Conservation (phyloP, 2,329 filamentous ascomycete genomes). For the Lachnellula occidentalis region DNA sequence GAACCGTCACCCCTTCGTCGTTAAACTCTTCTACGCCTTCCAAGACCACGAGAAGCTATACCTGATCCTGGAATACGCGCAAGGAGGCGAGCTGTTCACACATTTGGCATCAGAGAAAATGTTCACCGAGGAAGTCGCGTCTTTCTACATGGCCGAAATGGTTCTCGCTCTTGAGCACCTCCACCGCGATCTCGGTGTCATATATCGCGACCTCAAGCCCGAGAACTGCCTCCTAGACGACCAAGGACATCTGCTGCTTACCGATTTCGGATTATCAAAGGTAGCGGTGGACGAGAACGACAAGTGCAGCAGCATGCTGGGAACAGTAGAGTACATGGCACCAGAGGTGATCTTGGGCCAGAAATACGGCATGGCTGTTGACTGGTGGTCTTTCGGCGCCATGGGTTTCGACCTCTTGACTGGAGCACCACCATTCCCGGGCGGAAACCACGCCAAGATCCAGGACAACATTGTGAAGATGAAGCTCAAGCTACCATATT, state of each 20-base stretch:
- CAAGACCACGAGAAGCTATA: constrained; percentile 98
- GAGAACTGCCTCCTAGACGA: constrained; percentile 93
- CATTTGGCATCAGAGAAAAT: constrained; percentile 90
- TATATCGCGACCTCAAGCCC: constrained; percentile 95
- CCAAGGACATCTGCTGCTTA: constrained; percentile 87
- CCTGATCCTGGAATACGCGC: constrained; percentile 93
- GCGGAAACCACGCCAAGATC: constrained; percentile 88
- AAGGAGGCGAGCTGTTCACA: constrained; percentile 95
- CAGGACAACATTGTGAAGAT: constrained; percentile 94
- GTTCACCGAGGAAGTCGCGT: constrained; percentile 83
- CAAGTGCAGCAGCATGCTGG: constrained; percentile 82
- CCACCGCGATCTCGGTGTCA: constrained; percentile 84
- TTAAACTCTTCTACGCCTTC: constrained; percentile 97
- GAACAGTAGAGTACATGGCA: constrained; percentile 98
- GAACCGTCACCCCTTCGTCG: constrained; percentile 94
- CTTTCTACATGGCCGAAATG: constrained; percentile 99
- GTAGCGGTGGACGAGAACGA: constrained; percentile 69
- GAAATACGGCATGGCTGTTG: constrained; percentile 88
- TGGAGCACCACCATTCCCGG: constrained; percentile 84
- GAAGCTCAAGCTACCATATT: constrained; percentile 85
- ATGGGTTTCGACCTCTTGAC: constrained; percentile 90
- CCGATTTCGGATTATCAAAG: constrained; percentile 95
- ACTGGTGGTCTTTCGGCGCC: constrained; percentile 98
- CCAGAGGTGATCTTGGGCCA: constrained; percentile 86
- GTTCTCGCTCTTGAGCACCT: constrained; percentile 89